These are phyloP conservation scores for Neurospora discreta DNA, from an alignment of 495 filamentous ascomycete genomes.

Conservation along the genomic window DNA sequence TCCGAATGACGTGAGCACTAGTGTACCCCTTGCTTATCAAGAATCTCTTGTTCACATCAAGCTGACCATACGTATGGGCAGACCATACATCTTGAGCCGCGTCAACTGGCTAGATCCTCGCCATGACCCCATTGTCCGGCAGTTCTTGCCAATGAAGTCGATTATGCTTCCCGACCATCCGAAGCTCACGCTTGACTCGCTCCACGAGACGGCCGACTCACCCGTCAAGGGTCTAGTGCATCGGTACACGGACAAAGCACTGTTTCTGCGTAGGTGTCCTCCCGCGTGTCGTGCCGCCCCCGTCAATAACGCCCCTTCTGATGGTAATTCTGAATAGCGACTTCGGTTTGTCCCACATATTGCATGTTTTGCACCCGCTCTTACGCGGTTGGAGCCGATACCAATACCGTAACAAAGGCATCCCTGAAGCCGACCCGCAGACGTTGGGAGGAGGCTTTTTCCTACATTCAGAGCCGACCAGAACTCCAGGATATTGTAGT, in stretches of 20 bases:
- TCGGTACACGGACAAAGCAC: slow-evolving; percentile 47
- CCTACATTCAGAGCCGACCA: slow-evolving; percentile 39
- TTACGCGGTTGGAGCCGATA: slow-evolving; percentile 42
- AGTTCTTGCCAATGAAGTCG: slow-evolving; percentile 44
- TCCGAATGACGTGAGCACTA: slow-evolving; percentile 34
- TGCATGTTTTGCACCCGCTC: slow-evolving; percentile 50
- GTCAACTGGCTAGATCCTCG: slow-evolving; percentile 45
- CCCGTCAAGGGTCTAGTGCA: slow-evolving; percentile 42
- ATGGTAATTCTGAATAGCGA: slow-evolving; percentile 20
- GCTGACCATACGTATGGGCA: slow-evolving; percentile 12
- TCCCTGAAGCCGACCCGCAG: slow-evolving; percentile 28
- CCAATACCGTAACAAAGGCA: slow-evolving; percentile 37
- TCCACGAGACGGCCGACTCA: slow-evolving; percentile 38
- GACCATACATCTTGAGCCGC: slow-evolving; percentile 42
- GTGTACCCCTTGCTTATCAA: background rate
- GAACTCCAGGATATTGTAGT: slow-evolving; percentile 43
- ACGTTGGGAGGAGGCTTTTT: slow-evolving; percentile 36
- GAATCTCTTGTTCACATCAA: background rate
- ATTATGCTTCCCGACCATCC: slow-evolving; percentile 39
- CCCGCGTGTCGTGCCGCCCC: background rate
- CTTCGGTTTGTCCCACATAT: slow-evolving; percentile 46
- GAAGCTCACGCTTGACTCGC: slow-evolving; percentile 28
- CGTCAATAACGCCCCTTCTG: background rate
- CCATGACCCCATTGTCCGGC: slow-evolving; percentile 41
- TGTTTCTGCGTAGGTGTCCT: slow-evolving; percentile 42